Evolutionary conservation across 1,284 basidiomycete genomes (phyloP).

Genomic region (Ceraceosorus guamensis): DNA sequence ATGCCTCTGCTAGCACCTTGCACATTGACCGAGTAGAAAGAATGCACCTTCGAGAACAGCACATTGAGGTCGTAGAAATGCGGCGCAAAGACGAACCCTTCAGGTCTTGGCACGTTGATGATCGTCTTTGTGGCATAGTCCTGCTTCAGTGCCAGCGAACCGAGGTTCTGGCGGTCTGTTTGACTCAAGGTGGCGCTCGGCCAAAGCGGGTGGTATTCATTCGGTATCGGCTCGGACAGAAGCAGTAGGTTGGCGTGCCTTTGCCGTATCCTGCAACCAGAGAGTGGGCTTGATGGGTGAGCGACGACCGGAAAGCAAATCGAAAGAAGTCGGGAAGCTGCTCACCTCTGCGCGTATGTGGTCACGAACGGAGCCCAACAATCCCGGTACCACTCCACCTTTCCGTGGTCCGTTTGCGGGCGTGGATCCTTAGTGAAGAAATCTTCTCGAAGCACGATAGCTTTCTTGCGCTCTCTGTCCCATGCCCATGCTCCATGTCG

Average conservation of each 20-base stretch:
- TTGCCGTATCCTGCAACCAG: conserved; percentile 4
- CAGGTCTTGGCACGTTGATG: conserved; percentile 25
- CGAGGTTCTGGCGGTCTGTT: neutral
- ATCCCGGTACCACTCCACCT: conserved; percentile 44
- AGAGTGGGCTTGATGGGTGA: neutral
- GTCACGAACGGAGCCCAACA: conserved; percentile 40
- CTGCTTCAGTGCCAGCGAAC: conserved; percentile 6
- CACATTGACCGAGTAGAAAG: conserved; percentile 41
- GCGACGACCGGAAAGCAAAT: neutral
- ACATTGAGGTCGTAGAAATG: conserved; percentile 48
- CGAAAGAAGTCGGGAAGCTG: neutral
- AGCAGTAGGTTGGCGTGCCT: conserved; percentile 11
- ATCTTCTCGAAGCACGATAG: conserved; percentile 71
- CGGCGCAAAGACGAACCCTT: conserved; percentile 33
- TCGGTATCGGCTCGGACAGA: conserved; percentile 45
- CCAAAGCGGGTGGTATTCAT: conserved; percentile 46
- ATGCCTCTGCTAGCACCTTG: conserved; percentile 40
- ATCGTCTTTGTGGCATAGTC: conserved; percentile 21
- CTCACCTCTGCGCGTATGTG: conserved; percentile 19
- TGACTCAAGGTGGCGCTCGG: conserved; percentile 2
- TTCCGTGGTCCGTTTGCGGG: conserved; percentile 42
- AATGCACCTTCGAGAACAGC: conserved; percentile 37
- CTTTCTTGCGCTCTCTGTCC: conserved; percentile 63
- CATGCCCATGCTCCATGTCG: conserved; percentile 90
- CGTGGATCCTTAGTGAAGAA: conserved; percentile 63